phyloP scores from a whole-genome alignment of 2,329 filamentous ascomycete genomes.

The Trichoderma lentiforme region DNA sequence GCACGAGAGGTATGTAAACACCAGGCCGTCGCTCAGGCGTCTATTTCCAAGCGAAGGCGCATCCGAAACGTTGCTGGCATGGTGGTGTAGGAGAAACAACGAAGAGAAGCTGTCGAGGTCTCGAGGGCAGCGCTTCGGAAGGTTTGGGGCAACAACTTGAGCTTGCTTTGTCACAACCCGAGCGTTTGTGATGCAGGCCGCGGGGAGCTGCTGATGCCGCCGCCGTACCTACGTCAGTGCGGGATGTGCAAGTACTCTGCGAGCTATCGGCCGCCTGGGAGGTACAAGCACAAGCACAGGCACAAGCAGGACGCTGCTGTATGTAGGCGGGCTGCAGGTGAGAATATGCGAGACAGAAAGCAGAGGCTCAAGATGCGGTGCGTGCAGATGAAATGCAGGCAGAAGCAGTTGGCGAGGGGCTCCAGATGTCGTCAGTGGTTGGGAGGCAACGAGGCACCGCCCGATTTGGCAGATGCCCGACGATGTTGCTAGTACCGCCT shows the following conservation, averaged over 20 bases:
- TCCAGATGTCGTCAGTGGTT: conserved; percentile 20
- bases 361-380: conserved; percentile 5
- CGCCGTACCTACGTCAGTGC: neutral
- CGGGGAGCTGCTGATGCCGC: neutral
- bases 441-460: conserved; percentile 2
- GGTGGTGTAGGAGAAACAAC: neutral
- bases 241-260: neutral
- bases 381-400: conserved; percentile 7
- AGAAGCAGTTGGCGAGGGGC: conserved; percentile 17
- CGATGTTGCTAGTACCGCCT: neutral
- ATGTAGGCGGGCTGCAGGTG: conserved; percentile 13
- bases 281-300: neutral
- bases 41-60: conserved; percentile 12
- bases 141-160: neutral
- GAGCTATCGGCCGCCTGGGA: neutral
- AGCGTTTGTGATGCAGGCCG: conserved; percentile 5
- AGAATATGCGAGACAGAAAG: conserved; percentile 15
- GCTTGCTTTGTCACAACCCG: neutral
- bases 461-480: conserved; percentile 10
- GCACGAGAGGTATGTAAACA: neutral
- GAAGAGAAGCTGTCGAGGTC: neutral
- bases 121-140: neutral
- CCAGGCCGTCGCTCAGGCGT: conserved; percentile 9
- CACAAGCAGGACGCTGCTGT: neutral
- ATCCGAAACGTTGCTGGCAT: conserved; percentile 8